These are phyloP conservation scores for Boletus barrowsii DNA, from an alignment of 768 basidiomycete genomes.

Conservation along the genomic window DNA sequence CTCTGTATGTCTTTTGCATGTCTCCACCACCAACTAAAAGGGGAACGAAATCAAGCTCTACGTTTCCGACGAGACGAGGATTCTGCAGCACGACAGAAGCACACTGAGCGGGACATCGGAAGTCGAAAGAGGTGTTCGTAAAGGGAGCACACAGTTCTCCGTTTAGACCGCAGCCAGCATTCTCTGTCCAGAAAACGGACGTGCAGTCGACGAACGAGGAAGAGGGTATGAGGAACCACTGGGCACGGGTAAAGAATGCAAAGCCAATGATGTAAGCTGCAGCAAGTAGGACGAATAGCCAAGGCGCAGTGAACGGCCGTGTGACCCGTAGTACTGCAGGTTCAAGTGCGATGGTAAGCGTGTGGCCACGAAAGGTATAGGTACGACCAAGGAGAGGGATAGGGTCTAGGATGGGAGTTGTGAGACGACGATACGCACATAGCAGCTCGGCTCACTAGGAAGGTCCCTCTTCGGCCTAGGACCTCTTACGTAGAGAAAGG, in stretches of 20 bases:
- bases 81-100: slow-evolving; percentile 63
- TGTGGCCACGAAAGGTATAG: slow-evolving; percentile 34
- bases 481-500: slow-evolving; percentile 47
- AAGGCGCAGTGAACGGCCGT: slow-evolving; percentile 47
- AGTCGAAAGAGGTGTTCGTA: slow-evolving; percentile 56
- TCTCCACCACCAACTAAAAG: slow-evolving; percentile 88
- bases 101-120: slow-evolving; percentile 80
- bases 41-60: slow-evolving; percentile 64
- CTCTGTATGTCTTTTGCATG: slow-evolving; percentile 66
- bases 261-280: slow-evolving; percentile 68
- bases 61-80: slow-evolving; percentile 66
- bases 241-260: slow-evolving; percentile 67
- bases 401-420: slow-evolving; percentile 40
- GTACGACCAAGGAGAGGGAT: slow-evolving; percentile 54
- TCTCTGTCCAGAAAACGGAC: slow-evolving; percentile 64
- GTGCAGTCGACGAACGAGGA: slow-evolving; percentile 66
- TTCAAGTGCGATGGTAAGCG: slow-evolving; percentile 50
- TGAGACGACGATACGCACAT: neutral
- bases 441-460: slow-evolving; percentile 34
- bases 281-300: slow-evolving; percentile 53
- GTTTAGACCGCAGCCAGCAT: slow-evolving; percentile 72
- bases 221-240: slow-evolving; percentile 67
- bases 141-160: slow-evolving; percentile 67
- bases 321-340: slow-evolving; percentile 50
- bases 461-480: slow-evolving; percentile 56